Conservation (phyloP, 192 early-diverging fungal genomes). For the Coemansia sp. region DNA sequence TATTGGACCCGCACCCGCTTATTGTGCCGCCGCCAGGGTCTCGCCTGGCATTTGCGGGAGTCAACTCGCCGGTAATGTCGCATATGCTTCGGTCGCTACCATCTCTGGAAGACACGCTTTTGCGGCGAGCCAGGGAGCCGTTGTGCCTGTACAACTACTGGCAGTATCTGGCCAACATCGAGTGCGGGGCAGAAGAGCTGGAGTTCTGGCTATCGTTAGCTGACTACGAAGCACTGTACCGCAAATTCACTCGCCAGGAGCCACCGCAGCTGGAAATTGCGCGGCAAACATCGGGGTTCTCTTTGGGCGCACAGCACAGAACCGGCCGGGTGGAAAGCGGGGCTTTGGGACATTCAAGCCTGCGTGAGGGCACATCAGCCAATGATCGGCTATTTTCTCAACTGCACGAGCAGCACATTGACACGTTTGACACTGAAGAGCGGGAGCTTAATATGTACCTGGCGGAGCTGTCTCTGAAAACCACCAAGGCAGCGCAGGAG, state of each 20-base stretch:
- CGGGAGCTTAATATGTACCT: slow-evolving; percentile 41
- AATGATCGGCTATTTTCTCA: slow-evolving; percentile 5
- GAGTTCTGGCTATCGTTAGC: slow-evolving; percentile 76
- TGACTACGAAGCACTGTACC: slow-evolving; percentile 70
- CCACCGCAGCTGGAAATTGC: slow-evolving; percentile 4
- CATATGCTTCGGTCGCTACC: slow-evolving; percentile 56
- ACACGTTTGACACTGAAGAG: slow-evolving; percentile 34
- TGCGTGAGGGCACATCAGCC: slow-evolving; percentile 4
- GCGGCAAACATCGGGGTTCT: slow-evolving; percentile 1
- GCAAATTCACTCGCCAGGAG: slow-evolving; percentile 46
- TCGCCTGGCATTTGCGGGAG: slow-evolving; percentile 46
- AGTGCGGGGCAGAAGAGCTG: slow-evolving; percentile 63
- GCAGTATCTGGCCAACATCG: slow-evolving; percentile 67
- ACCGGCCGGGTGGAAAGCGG: slow-evolving; percentile 46
- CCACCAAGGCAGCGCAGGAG: slow-evolving; percentile 20
- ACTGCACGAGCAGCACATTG: slow-evolving; percentile 13
- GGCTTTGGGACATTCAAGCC: slow-evolving; percentile 17
- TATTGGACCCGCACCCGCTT: slow-evolving; percentile 48
- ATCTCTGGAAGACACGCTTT: slow-evolving; percentile 66
- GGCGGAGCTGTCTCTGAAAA: slow-evolving; percentile 29
- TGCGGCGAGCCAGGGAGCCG: slow-evolving; percentile 64
- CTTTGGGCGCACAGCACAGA: slow-evolving; percentile 9
- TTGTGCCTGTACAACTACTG: slow-evolving; percentile 79
- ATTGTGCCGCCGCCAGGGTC: slow-evolving; percentile 49
- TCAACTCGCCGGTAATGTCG: slow-evolving; percentile 20